Evolutionary conservation across 2,329 filamentous ascomycete species (phyloP), one percentile per base, ranked within the genome.

Genomic region (Fusarium sp.): DNA sequence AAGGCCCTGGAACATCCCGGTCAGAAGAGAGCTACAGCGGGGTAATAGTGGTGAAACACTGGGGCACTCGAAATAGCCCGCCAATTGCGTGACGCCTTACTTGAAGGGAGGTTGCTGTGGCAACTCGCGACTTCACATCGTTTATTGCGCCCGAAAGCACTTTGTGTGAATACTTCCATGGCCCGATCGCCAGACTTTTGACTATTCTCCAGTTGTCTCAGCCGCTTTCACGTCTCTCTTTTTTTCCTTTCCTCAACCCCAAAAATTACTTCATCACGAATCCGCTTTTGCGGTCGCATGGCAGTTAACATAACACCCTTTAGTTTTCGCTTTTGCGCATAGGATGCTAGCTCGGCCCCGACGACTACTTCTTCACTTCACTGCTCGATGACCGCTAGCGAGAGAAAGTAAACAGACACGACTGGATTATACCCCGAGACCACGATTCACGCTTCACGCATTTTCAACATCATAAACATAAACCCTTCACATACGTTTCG

Each of bases 331-430:
- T 56, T 56, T 58, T 51, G 61, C 64, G 53, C 69, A 67, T 71
- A 71, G 60, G 68, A 73, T 73, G 71, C 69, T 65, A 68, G 65
- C 59, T 44, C 56, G 56, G 52, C 48, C 52, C 59, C 57, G 52
- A 72, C 68, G 48, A 72, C 57, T n/a, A n/a, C n/a, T n/a, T n/a
- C n/a, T 68, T 56, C 55, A 72, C 55, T 68, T 54, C 55, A 61
- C 70, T 62, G 51, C 71, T 73, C 68, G 59, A 73, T 73, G 71
- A 73, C 69, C 69, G 48, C 26, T 30, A 53, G 69, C 52, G 66
- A 73, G 68, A 72, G 71, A 71, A 73, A 73, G 68, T 73, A 73
- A 73, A 73, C 71, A 73, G 17, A 63, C 58, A 49, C 70, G 58
- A 68, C 40, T 53, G 51, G 28, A 63, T 55, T 47, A 34, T 46